These are phyloP conservation scores for Microsporum canis DNA, from an alignment of 2,329 filamentous ascomycete genomes.

Conservation along the genomic window DNA sequence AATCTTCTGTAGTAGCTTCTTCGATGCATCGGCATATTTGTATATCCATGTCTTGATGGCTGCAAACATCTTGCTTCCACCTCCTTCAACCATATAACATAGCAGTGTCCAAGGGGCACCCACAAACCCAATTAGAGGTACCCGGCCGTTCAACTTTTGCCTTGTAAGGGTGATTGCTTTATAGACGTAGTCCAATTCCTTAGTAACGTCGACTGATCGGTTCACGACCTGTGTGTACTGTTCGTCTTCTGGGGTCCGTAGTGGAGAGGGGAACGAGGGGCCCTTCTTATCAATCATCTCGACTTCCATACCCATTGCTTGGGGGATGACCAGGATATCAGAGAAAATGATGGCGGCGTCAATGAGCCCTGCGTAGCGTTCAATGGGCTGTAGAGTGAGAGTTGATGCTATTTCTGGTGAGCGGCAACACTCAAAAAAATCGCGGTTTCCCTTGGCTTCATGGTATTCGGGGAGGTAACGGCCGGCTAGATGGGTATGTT, in stretches of 20 bases:
- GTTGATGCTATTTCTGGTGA: constrained; percentile 85
- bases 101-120: constrained; percentile 93
- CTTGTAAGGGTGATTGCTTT: constrained; percentile 85
- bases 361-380: constrained; percentile 78
- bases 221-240: constrained; percentile 71
- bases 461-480: constrained; percentile 98
- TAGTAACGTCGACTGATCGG: constrained; percentile 69
- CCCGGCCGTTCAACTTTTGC: constrained; percentile 73
- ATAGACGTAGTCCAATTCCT: constrained; percentile 88
- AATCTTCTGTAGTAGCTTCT: constrained; percentile 78
- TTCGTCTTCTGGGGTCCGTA: constrained; percentile 65
- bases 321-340: constrained; percentile 93
- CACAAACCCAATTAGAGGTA: constrained; percentile 92
- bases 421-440: constrained; percentile 98
- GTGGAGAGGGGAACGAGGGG: constrained; percentile 80
- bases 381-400: constrained; percentile 86
- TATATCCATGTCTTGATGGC: constrained; percentile 96
- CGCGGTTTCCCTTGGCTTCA: constrained; percentile 74
- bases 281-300: constrained; percentile 98
- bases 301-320: constrained; percentile 96
- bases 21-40: constrained; percentile 68
- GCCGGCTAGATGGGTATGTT: constrained; percentile 51
- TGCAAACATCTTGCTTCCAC: constrained; percentile 87
- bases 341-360: constrained; percentile 98
- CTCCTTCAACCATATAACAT: constrained; percentile 98